Conservation (phyloP, 2,329 filamentous ascomycete species). For the Magnaporthiopsis poae region DNA sequence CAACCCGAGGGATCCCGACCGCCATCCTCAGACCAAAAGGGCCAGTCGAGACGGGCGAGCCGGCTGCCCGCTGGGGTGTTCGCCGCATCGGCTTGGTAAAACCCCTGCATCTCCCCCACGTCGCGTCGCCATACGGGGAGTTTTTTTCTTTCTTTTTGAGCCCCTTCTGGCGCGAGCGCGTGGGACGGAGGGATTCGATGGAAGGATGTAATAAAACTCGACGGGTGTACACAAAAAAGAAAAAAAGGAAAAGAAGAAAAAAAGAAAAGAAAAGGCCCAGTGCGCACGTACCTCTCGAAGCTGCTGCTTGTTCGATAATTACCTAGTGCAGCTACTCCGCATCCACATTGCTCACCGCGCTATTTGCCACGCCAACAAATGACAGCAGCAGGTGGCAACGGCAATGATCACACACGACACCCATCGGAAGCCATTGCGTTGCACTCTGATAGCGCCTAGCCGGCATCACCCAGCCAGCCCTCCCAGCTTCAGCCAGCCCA, state of each 20-base stretch:
- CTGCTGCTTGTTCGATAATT: no score
- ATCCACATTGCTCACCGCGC: no score
- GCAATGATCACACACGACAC: no score
- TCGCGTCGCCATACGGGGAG: not conserved
- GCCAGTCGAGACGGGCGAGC: not conserved
- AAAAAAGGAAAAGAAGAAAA: not conserved
- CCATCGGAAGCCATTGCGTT: no score
- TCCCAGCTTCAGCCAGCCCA: no score
- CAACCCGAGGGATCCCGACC: not conserved
- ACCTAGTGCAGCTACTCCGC: not conserved
- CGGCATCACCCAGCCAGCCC: no score
- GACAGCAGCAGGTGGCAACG: no score
- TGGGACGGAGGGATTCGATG: no score
- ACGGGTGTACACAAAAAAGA: not conserved
- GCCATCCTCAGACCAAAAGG: not conserved
- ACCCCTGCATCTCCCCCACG: not conserved
- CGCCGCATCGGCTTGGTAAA: not conserved
- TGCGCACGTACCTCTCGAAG: not conserved
- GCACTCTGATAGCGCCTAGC: no score
- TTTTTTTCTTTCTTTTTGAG: not conserved
- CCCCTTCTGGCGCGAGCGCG: not conserved
- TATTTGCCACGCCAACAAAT: no score
- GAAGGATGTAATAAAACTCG: not conserved
- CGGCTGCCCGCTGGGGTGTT: not conserved
- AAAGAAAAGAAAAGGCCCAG: not conserved